A percentile compares a stretch with the other conserved stretches of the same genome.
Conservation (phyloP, 1,284 basidiomycete species). For the Anthracocystis panici-leucophaei region DNA sequence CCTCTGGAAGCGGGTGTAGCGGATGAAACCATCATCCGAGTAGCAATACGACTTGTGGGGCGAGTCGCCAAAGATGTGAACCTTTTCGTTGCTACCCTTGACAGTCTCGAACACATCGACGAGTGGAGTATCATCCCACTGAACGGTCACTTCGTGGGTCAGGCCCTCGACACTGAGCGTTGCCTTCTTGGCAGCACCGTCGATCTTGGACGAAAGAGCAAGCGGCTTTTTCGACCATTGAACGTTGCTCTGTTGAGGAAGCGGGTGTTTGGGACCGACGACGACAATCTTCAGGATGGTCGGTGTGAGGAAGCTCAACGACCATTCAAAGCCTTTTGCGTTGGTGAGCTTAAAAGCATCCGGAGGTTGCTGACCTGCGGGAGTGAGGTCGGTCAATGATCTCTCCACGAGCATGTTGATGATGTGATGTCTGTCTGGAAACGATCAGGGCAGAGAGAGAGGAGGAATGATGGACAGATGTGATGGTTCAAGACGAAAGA, state of each 20-base stretch:
- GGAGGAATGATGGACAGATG: neutral
- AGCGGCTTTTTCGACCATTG: slow-evolving; percentile 57
- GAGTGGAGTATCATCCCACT: slow-evolving; percentile 59
- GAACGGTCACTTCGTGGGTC: slow-evolving; percentile 35
- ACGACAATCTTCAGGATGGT: slow-evolving; percentile 68
- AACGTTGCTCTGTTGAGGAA: slow-evolving; percentile 70
- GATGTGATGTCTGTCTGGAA: slow-evolving; percentile 2
- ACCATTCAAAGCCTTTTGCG: slow-evolving; percentile 66
- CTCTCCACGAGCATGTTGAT: slow-evolving; percentile 47
- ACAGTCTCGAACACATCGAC: slow-evolving; percentile 62
- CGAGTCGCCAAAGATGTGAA: slow-evolving; percentile 68
- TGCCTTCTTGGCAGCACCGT: slow-evolving; percentile 34
- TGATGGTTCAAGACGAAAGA: neutral
- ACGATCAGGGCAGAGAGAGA: neutral
- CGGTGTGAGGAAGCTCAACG: slow-evolving; percentile 67
- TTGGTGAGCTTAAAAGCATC: slow-evolving; percentile 51
- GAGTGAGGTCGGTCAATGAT: slow-evolving; percentile 37
- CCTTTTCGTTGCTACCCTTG: slow-evolving; percentile 36
- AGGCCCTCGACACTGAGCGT: slow-evolving; percentile 50
- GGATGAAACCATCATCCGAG: slow-evolving; percentile 69
- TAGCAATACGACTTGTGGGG: slow-evolving; percentile 70
- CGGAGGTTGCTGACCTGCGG: slow-evolving; percentile 24
- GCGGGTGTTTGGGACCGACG: slow-evolving; percentile 68
- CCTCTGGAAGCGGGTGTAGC: slow-evolving; percentile 47
- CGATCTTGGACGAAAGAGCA: slow-evolving; percentile 61